phyloP scores from a whole-genome alignment of 2,329 filamentous ascomycete genomes.

The Colletotrichum plurivorum region DNA sequence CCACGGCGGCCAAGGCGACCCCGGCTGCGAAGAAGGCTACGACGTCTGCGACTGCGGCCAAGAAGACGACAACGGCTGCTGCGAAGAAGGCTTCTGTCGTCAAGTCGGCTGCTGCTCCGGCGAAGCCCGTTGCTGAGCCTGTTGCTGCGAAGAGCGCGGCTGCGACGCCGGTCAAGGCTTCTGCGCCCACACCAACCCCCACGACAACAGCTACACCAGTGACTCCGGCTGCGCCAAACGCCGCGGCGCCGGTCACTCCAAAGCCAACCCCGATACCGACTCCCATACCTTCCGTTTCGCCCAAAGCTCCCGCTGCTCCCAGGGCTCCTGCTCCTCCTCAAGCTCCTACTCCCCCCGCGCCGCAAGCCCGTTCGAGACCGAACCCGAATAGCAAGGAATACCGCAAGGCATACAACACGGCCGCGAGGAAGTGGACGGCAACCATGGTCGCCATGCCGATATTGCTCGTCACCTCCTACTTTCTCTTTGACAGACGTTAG shows the following conservation, averaged over 20 bases:
- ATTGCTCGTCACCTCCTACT: conserved; percentile 68
- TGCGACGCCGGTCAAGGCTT: neutral
- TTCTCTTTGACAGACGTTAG: conserved; percentile 66
- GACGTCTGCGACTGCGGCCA: neutral
- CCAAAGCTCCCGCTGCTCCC: neutral
- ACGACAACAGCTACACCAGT: neutral
- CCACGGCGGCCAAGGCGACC: conserved; percentile 3
- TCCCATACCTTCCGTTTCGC: neutral
- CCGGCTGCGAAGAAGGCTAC: conserved; percentile 27
- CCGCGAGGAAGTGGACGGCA: conserved; percentile 61
- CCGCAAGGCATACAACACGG: conserved; percentile 58
- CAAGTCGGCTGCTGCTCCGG: neutral
- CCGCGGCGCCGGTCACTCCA: neutral
- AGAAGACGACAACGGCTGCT: neutral
- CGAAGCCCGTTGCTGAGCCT: neutral
- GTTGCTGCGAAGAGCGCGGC: neutral
- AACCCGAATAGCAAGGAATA: conserved; percentile 56
- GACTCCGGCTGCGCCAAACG: neutral
- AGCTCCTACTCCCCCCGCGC: neutral
- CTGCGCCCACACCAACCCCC: neutral
- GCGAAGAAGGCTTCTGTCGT: neutral
- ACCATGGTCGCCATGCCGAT: conserved; percentile 68
- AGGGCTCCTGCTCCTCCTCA: neutral
- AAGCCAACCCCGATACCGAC: neutral
- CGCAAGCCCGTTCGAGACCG: neutral